Evolutionary conservation across 768 basidiomycete genomes (phyloP), one percentile per base, ranked within the genome.

Genomic region (Roridomyces roridus): DNA sequence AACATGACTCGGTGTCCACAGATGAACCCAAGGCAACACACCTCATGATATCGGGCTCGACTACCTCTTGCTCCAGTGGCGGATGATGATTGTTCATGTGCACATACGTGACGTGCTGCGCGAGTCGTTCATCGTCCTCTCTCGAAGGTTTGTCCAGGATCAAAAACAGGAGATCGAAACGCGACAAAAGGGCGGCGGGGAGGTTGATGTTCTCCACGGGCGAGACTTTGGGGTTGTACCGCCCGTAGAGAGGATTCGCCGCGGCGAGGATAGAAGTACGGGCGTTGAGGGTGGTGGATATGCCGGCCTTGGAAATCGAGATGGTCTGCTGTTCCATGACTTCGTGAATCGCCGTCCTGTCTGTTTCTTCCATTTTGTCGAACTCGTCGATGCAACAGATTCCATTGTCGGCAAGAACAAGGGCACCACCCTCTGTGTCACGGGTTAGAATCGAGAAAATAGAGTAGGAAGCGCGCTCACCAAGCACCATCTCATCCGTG

Each of bases 301-400:
- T 99, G 21, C 97, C 97, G 5, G 97, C 97, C 74, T 98, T 99
- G 39, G 97, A 97, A 60, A 99, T 99, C 3, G 96, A 98, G 53
- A 99, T 98, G 0, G 97, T 99, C 76, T 99, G 97, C 72, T 98
- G 97, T 75, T 98, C 96, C 97, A 99, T 99, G 57, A 99, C 97
- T 82, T 99, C 97, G 76, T 99, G 97, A 59, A 99, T 98, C 14
- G 97, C 94, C 2, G 97, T 98, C 64, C 97, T 82, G 72, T 98
- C 97, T 0, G 93, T 73, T 75, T 99, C 97, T 64, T 98, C 97
- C 97, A 99, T 99, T 73, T 99, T 98, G 78, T 99, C 97, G 69
- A 99, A 99, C 70, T 99, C 97, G 64, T 99, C 97, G 60, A 99
- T 99, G 73, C 96, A 98, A 77, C 96, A 98, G 67, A 99, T 99